Evolutionary conservation across 345 rosid genomes (phyloP).

Genomic region (Carallia pectinifolia): DNA sequence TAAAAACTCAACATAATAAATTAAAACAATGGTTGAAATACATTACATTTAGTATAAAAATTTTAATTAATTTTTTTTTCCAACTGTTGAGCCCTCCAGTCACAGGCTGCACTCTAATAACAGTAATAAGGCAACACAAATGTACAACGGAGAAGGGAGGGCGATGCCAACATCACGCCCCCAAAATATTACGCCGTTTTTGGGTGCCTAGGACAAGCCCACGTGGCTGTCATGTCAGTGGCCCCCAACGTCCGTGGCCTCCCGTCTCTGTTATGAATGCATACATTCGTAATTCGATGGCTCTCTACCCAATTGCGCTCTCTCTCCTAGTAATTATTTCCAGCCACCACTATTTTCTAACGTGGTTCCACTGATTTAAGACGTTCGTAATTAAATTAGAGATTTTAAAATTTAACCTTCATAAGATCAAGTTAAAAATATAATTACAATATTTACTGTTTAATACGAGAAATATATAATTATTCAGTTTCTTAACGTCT

Average conservation of each 20-base stretch:
- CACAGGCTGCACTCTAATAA: neutral
- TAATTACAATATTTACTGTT: no score
- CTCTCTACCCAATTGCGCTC: conserved; percentile 12
- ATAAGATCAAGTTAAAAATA: no score
- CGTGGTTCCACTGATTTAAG: no score
- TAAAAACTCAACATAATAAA: no score
- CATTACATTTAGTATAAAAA: no score
- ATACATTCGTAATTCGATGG: conserved; percentile 5
- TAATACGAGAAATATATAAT: no score
- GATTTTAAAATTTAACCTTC: no score
- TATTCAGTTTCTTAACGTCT: no score
- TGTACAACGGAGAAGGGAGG: neutral
- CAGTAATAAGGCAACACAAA: neutral
- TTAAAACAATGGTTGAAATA: no score
- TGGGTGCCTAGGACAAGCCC: conserved; percentile 35
- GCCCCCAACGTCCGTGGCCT: conserved; percentile 41
- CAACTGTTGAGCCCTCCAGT: neutral
- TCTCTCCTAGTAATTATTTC: neutral
- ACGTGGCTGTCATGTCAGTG: conserved; percentile 62
- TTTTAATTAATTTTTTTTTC: no score
- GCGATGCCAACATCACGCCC: neutral
- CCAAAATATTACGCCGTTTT: conserved; percentile 16
- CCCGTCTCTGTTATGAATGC: conserved; percentile 27
- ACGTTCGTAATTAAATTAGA: no score
- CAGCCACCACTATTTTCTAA: neutral